Base-by-base conservation (phyloP, 1,284 basidiomycete genomes). In the Ceratobasidium sp. region DNA sequence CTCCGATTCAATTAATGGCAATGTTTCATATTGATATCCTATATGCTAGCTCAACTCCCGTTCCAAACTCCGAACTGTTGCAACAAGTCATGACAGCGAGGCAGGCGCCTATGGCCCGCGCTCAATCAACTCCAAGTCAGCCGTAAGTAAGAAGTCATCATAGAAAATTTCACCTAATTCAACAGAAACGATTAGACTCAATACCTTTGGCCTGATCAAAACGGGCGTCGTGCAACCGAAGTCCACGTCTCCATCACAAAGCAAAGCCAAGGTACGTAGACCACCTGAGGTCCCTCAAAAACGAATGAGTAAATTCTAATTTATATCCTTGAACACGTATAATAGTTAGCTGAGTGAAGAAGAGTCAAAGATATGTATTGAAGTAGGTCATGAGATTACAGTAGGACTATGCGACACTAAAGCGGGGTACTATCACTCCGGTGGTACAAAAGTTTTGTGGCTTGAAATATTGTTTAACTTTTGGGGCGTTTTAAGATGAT, bases 31-130 rank as follows among this genome's bases (percentile, higher is more conserved):
- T 31, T 31, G 42, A 23, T 23, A 58, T 37, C 37, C n/a, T 37
- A 23, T n/a, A 31, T 31, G 56, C 35, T 58, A 69, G 67, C 31
- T 69, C 35, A 69, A 69, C 28, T 69, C 67, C 45, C 67, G 67
- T 28, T 6, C 67, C n/a, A 31, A 39, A 28, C 28, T 28, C 20
- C 53, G 53, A 26, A 15, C 35, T 45, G 67, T 7, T 28, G 67
- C 53, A 4, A 37, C 37, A 39, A 69, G 35, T 58, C 67, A 58
- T 58, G 53, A 58, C 20, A n/a, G 37, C 31, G 47, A 26, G 28
- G 33, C 53, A 3, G 51, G 58, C 23, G 53, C 45, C 11, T 42
- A 69, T 56, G 53, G 53, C 42, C 35, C 39, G n/a, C 53, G 31
- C 42, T 69, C 67, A 20, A 42, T 69, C n/a, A 47, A 53, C 26